A percentile compares a stretch with the other conserved stretches of the same genome.
phyloP scores from a whole-genome alignment of 805 yeast species.

The Ogataea corticis region DNA sequence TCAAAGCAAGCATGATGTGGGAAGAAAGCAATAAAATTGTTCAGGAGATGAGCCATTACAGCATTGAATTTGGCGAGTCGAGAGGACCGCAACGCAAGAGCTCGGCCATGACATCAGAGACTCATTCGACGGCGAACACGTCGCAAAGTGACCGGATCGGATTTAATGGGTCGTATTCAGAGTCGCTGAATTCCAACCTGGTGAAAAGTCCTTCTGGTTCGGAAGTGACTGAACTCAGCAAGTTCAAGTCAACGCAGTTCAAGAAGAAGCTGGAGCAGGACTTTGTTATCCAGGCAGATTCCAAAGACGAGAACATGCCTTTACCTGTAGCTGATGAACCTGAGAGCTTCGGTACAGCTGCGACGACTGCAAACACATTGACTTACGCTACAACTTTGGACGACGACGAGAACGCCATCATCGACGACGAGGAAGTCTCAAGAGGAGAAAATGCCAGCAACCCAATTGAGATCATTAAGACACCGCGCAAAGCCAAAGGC shows the following conservation, averaged over 20 bases:
- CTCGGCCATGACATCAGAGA: conserved; percentile 21
- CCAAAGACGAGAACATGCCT: background rate
- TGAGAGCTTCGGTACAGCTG: too few relatives aligned
- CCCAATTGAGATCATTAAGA: conserved; percentile 24
- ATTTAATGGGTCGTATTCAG: conserved; percentile 22
- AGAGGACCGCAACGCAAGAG: conserved; percentile 8
- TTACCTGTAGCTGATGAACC: background rate
- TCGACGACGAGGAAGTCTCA: conserved; percentile 23
- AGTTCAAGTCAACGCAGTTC: conserved; percentile 4
- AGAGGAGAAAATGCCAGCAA: conserved; percentile 3
- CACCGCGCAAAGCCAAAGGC: conserved; percentile 2
- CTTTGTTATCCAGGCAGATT: background rate
- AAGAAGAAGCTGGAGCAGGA: conserved; percentile 2
- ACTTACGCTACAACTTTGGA: conserved; percentile 5
- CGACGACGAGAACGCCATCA: conserved; percentile 26
- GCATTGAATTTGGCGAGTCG: conserved; percentile 6
- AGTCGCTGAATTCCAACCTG: conserved; percentile 19
- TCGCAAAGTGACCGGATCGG: conserved; percentile 24
- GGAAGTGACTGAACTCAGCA: conserved; percentile 2
- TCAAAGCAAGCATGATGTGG: conserved; percentile 49
- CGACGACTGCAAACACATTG: background rate
- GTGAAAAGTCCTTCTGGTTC: conserved; percentile 8
- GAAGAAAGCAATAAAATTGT: conserved; percentile 17
- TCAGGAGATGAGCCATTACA: conserved; percentile 19
- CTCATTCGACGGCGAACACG: conserved; percentile 22